These are phyloP conservation scores for Nissolia schottii DNA, from an alignment of 306 rosid genomes.

Conservation along the genomic window DNA sequence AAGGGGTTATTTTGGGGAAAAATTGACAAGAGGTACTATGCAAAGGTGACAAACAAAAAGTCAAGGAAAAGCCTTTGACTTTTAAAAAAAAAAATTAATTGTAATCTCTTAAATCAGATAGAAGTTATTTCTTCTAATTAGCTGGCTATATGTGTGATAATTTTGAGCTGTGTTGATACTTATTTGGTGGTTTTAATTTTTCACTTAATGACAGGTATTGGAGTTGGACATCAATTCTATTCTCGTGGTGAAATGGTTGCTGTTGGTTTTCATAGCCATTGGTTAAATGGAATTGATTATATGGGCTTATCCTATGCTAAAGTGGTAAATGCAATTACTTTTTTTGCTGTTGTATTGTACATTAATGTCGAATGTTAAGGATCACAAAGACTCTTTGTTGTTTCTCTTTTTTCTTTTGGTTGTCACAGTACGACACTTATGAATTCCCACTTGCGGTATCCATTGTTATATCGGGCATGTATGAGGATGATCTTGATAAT, in stretches of 20 bases:
- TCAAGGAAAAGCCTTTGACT: no score
- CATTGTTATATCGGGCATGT: constrained; percentile 92
- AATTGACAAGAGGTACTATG: no score
- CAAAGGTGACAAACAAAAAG: no score
- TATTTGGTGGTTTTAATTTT: constrained; percentile 13
- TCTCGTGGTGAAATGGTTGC: constrained; percentile 98
- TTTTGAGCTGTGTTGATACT: background rate
- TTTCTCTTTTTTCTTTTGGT: background rate
- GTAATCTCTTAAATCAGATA: background rate
- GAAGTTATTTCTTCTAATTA: background rate
- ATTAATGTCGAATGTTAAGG: background rate
- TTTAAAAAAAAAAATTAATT: no score
- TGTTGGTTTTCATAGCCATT: constrained; percentile 92
- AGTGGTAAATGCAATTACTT: constrained; percentile 48
- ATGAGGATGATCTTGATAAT: constrained; percentile 93
- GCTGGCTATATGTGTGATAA: background rate
- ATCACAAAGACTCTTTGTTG: background rate
- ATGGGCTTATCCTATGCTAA: constrained; percentile 63
- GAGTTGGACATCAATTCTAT: constrained; percentile 87
- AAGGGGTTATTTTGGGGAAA: no score
- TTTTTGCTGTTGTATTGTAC: background rate
- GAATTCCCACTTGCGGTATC: constrained; percentile 77
- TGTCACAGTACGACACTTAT: constrained; percentile 45
- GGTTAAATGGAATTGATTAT: constrained; percentile 93
- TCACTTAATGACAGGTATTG: constrained; percentile 57